A percentile compares a stretch with the other conserved stretches of the same genome.
These are phyloP conservation scores for Stephania cephalantha DNA, from an alignment of 164 flowering plant genomes.

Conservation along the genomic window DNA sequence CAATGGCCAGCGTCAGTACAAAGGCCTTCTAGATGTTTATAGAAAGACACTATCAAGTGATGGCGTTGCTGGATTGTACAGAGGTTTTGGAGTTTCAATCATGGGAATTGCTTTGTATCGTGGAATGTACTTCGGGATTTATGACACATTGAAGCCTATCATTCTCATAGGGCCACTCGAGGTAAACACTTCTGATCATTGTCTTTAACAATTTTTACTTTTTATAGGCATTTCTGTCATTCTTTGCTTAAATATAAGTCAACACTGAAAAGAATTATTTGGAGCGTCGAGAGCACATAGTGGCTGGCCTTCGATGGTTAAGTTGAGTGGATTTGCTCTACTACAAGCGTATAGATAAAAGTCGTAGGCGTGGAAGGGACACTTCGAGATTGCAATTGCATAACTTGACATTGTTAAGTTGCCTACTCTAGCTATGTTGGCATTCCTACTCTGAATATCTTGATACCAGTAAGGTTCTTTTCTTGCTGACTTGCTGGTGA, in stretches of 20 bases:
- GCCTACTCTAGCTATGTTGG: not conserved
- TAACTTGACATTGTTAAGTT: not conserved
- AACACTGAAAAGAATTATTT: not conserved
- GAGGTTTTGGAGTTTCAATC: constrained; percentile 93
- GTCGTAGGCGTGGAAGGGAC: not conserved
- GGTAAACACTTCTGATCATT: constrained; percentile 33
- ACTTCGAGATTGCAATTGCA: not conserved
- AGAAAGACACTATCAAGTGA: constrained; percentile 72
- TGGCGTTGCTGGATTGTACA: constrained; percentile 78
- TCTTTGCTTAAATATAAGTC: not conserved
- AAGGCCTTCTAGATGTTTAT: constrained; percentile 81
- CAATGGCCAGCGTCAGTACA: constrained; percentile 64
- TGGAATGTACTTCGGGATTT: constrained; percentile 94
- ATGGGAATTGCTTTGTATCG: constrained; percentile 88
- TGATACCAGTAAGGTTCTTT: not conserved
- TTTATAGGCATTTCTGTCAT: not conserved
- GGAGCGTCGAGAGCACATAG: not conserved
- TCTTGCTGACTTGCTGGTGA: not conserved
- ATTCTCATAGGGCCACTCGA: constrained; percentile 80
- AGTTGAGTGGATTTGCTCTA: not conserved
- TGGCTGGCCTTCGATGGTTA: not conserved
- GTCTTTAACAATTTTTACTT: not conserved
- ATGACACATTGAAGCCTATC: constrained; percentile 87
- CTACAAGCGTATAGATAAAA: not conserved
- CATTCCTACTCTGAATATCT: not conserved